These are phyloP conservation scores for Drosera capensis DNA, from an alignment of 148 eudicot genomes.

Conservation along the genomic window DNA sequence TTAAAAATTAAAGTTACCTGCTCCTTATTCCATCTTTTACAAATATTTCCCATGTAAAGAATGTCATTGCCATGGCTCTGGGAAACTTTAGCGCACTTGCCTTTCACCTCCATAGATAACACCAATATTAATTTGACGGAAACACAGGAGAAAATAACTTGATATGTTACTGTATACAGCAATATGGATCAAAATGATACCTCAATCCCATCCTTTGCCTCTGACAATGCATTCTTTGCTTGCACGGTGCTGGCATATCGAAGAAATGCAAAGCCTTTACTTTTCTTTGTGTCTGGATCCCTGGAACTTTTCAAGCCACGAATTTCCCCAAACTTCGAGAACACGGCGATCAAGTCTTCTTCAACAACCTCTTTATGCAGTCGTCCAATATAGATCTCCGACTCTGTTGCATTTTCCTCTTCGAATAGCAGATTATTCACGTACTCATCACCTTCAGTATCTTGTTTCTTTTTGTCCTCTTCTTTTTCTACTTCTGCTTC, in stretches of 20 bases:
- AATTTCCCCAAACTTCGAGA: conserved; percentile 19
- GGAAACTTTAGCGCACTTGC: conserved; percentile 17
- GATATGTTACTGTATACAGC: background rate
- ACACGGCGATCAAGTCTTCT: conserved; percentile 17
- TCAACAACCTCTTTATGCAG: conserved; percentile 14
- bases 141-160: conserved; percentile 2
- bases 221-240: conserved; percentile 16
- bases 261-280: conserved; percentile 24
- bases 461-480: conserved; percentile 3
- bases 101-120: conserved; percentile 10
- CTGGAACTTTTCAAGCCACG: conserved; percentile 11
- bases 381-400: conserved; percentile 16
- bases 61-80: conserved; percentile 17
- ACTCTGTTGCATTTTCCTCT: conserved; percentile 8
- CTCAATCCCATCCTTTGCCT: conserved; percentile 11
- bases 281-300: conserved; percentile 12
- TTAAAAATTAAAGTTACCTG: conserved; percentile 10
- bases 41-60: conserved; percentile 24
- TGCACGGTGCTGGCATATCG: conserved; percentile 16
- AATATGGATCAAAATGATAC: background rate
- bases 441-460: conserved; percentile 7
- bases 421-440: conserved; percentile 1
- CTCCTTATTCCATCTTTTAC: conserved; percentile 20
- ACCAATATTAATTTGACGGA: background rate
- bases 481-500: conserved; percentile 5